Percentiles rank a stretch among this genome's conserved stretches.
phyloP scores from a whole-genome alignment of 495 filamentous ascomycete species.

The Penicillium angulare region DNA sequence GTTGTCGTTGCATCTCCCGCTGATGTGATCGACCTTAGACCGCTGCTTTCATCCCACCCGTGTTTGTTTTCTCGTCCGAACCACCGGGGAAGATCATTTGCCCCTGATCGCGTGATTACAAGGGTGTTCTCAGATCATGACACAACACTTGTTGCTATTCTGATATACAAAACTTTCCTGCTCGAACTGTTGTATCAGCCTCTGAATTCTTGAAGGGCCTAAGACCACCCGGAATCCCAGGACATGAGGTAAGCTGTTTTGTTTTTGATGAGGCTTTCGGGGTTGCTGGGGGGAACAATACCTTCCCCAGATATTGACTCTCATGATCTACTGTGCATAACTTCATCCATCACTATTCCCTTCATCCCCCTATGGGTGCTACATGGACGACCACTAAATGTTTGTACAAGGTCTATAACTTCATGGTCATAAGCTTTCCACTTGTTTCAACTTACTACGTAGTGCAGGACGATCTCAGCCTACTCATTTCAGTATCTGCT shows the following conservation, averaged over 20 bases:
- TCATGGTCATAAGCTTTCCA: background rate
- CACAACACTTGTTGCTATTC: background rate
- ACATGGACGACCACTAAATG: background rate
- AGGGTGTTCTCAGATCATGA: background rate
- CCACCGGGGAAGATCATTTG: background rate
- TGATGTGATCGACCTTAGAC: conserved; percentile 9
- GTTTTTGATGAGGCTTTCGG: too few relatives aligned
- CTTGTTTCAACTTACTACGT: background rate
- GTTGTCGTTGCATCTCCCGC: background rate
- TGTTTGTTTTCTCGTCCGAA: conserved; percentile 4
- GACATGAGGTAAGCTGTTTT: conserved; percentile 3
- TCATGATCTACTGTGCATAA: background rate
- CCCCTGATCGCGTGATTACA: background rate
- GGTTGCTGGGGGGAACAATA: too few relatives aligned
- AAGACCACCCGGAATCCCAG: background rate
- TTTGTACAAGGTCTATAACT: background rate
- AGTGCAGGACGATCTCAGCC: background rate
- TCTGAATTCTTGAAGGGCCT: background rate
- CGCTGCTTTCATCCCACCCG: background rate
- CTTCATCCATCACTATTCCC: background rate
- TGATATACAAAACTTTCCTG: background rate
- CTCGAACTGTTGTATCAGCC: background rate
- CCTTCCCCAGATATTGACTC: background rate
- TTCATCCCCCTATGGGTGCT: background rate
- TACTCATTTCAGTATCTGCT: background rate